Evolutionary conservation across 345 rosid genomes (phyloP).

Genomic region (Populus pruinosa): DNA sequence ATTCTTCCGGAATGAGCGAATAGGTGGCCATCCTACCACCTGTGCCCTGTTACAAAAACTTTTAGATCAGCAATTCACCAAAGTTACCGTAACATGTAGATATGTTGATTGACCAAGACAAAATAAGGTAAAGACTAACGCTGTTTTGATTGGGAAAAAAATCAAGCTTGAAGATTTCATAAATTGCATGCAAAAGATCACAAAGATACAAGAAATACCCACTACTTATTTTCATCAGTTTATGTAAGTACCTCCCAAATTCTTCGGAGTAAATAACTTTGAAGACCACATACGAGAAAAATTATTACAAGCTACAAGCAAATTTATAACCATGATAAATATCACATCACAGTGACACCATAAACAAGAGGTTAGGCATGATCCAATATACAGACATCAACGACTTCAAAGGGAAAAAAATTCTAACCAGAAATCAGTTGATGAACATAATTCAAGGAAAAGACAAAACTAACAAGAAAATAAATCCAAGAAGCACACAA

Average conservation of each 20-base stretch:
- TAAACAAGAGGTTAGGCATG: not conserved
- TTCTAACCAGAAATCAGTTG: not conserved
- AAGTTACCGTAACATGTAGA: not conserved
- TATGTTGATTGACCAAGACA: not conserved
- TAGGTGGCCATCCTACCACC: conserved; percentile 39
- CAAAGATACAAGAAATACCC: not conserved
- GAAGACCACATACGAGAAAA: not conserved
- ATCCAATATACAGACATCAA: conserved; percentile 5
- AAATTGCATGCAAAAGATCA: not conserved
- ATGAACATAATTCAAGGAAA: not conserved
- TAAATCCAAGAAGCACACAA: not conserved
- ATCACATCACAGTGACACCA: not conserved
- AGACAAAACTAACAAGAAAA: not conserved
- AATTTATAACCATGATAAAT: not conserved
- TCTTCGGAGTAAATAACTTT: not conserved
- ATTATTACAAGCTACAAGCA: not conserved
- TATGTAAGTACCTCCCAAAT: not conserved
- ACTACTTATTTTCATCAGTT: not conserved
- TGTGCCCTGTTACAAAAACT: conserved; percentile 40
- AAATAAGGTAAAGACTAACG: not conserved
- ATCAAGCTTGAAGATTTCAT: not conserved
- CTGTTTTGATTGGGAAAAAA: not conserved
- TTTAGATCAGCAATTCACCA: conserved; percentile 8
- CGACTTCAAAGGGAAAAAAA: not conserved
- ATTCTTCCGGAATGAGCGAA: conserved; percentile 32